phyloP scores from a whole-genome alignment of 2,329 filamentous ascomycete genomes.

The Phaeophleospora eucalypticola region DNA sequence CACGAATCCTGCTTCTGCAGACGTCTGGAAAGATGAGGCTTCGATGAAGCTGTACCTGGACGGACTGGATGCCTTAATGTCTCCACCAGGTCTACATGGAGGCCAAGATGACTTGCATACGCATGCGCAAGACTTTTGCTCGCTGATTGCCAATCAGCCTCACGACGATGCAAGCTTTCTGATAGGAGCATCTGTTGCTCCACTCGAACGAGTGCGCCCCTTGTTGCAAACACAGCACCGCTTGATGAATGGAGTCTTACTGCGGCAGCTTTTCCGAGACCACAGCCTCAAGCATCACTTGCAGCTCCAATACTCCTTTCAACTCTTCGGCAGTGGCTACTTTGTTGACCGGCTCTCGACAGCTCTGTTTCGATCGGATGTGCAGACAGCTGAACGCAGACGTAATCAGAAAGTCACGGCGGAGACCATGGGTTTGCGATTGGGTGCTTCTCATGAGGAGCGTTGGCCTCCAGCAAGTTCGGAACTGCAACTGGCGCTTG shows the following conservation, averaged over 20 bases:
- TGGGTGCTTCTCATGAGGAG: constrained; percentile 67
- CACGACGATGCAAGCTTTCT: not conserved
- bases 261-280: constrained; percentile 70
- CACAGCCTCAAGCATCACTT: constrained; percentile 71
- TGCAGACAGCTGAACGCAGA: constrained; percentile 72
- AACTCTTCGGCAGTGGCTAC: constrained; percentile 77
- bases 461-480: constrained; percentile 89
- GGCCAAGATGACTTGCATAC: not conserved
- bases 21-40: not conserved
- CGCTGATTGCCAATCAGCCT: not conserved
- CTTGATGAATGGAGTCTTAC: constrained; percentile 71
- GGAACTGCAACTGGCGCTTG: constrained; percentile 82
- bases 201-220: constrained; percentile 40
- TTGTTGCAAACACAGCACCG: constrained; percentile 70
- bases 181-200: constrained; percentile 2
- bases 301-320: constrained; percentile 70
- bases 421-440: constrained; percentile 72
- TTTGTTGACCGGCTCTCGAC: constrained; percentile 77
- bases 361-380: constrained; percentile 78
- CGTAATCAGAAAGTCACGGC: constrained; percentile 65
- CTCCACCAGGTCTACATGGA: not conserved
- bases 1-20: too few species aligned
- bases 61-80: constrained; percentile 8
- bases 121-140: not conserved
- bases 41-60: constrained; percentile 6